Base-by-base conservation (phyloP, 1,284 basidiomycete genomes). In the Ceratobasidium sp. region DNA sequence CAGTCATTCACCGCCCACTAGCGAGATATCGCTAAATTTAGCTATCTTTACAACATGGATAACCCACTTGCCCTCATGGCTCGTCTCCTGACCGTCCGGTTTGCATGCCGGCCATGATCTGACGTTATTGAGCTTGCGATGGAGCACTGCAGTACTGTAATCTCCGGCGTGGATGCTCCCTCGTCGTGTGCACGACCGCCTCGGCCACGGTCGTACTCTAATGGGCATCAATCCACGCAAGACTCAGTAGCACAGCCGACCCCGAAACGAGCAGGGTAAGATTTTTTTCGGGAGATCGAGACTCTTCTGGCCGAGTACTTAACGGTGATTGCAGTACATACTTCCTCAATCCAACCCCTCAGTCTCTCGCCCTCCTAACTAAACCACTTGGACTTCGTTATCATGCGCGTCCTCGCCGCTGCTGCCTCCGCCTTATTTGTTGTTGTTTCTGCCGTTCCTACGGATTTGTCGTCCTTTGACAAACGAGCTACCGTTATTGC, bases 401-500 rank as follows among this genome's bases (percentile, higher is more conserved):
- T 26, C 9, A 76, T 66, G 72, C 72, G 28, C 33, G 0, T 66
- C 18, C 23, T 53, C 23, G 49, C 49, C 13, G 26, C 42, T 9
- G 10, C 53, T 12, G 39, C 51, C 18, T 40, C 53, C 10, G 28
- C 12, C 18, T 66, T 66, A 15, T n/a, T 76, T 7, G 46, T 51
- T 3, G 26, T 18, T 6, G 53, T 42, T 13, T 77, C 40, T 28
- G 73, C 63, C 33, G 73, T 53, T 26, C 73, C 73, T 7, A 28
- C 73, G 15, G 72, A 67, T 4, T 53, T 56, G n/a, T 12, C 63
- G 44, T 1, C 39, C 49, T 40, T 58, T 33, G 51, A 49, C 46
- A 77, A 33, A 40, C 63, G 64, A 58, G 73, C 55, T 26, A 55
- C 55, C 23, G 73, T 77, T 6, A 42, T 77, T 7, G 73, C 73